Evolutionary conservation across 2,329 filamentous ascomycete genomes (phyloP).

Genomic region (Rosellinia necatrix): DNA sequence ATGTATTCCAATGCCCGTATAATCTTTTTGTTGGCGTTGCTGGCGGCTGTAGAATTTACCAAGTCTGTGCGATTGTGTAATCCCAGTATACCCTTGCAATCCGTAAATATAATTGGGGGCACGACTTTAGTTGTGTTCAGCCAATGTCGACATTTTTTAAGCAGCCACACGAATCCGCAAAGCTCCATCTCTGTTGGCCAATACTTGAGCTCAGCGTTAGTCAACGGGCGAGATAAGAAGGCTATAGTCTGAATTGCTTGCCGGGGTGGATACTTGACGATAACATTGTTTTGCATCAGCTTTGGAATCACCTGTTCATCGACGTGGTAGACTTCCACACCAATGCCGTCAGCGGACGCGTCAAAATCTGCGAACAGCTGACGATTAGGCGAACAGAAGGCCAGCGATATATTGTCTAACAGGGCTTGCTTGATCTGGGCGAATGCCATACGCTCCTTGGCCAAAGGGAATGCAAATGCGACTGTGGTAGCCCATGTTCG

Average conservation of each 20-base stretch:
- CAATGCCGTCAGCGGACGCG: background rate
- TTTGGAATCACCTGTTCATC: background rate
- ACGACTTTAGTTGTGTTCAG: background rate
- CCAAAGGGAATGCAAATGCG: background rate
- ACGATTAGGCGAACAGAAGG: background rate
- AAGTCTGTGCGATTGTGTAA: background rate
- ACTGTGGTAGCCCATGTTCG: background rate
- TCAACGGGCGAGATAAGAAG: background rate
- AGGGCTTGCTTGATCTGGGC: background rate
- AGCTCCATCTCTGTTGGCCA: conserved; percentile 5
- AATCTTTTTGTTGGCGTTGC: background rate
- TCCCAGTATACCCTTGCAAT: background rate
- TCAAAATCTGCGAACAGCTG: background rate
- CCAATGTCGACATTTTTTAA: background rate
- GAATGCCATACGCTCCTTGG: background rate
- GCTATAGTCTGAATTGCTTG: background rate
- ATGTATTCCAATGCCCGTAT: background rate
- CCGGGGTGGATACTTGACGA: background rate
- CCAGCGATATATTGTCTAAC: background rate
- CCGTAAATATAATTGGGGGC: conserved; percentile 5
- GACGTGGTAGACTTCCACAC: background rate
- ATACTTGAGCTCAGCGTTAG: background rate
- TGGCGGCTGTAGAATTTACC: background rate
- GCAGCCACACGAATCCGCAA: background rate
- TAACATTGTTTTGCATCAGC: background rate